Conservation (phyloP, 2,329 filamentous ascomycete genomes). For the Trichoderma harzianum region DNA sequence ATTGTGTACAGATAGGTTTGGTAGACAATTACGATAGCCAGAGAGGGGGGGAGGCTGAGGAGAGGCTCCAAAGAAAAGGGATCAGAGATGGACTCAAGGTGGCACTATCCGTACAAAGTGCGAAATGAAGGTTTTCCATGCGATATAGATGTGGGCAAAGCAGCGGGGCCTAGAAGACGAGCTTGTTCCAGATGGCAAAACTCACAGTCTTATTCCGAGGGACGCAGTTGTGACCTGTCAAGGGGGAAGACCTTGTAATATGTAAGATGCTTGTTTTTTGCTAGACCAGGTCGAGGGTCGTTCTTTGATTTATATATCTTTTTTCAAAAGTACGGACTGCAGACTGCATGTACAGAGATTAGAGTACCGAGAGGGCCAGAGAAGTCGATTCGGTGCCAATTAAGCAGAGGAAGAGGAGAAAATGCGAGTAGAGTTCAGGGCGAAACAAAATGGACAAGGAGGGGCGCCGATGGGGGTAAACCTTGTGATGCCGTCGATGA, state of each 20-base stretch:
- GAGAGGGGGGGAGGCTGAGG: background rate
- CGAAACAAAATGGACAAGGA: background rate
- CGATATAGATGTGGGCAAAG: background rate
- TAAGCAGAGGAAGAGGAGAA: background rate
- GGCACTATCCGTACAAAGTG: background rate
- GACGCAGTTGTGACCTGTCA: background rate
- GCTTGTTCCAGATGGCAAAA: background rate
- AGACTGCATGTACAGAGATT: slow-evolving; percentile 25
- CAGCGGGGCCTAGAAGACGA: background rate
- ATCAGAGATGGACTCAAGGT: background rate
- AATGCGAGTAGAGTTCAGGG: background rate
- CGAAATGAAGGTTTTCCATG: slow-evolving; percentile 9
- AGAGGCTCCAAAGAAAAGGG: background rate
- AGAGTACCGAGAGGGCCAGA: background rate
- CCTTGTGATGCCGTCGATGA: background rate
- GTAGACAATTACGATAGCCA: background rate
- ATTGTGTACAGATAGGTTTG: background rate
- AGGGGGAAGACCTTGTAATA: background rate
- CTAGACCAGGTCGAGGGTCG: slow-evolving; percentile 1
- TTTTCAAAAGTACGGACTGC: slow-evolving; percentile 15
- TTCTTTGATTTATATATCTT: background rate
- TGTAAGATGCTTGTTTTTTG: background rate
- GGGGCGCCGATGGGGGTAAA: background rate
- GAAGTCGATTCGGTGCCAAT: background rate
- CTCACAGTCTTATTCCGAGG: background rate